These are phyloP conservation scores for Parietaria judaica DNA, from an alignment of 306 rosid species.

Conservation along the genomic window DNA sequence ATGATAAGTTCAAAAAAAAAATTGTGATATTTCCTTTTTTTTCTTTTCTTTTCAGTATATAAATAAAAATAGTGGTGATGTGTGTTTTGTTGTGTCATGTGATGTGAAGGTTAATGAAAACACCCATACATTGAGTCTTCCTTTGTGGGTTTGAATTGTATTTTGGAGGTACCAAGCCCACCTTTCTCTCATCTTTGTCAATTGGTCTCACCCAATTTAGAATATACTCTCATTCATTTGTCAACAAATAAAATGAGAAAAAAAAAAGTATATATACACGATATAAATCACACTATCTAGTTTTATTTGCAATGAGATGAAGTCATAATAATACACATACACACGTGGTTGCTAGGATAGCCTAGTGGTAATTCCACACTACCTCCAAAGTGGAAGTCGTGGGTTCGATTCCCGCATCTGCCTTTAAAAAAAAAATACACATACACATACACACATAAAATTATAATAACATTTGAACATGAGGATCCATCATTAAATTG, in stretches of 20 bases:
- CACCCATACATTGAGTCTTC: slow-evolving; percentile 5
- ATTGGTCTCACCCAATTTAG: slow-evolving; percentile 36
- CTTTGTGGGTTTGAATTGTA: neutral
- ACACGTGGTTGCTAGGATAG: too few species aligned
- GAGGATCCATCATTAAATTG: too few species aligned
- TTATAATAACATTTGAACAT: too few species aligned
- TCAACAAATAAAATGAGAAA: neutral
- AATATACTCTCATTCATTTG: neutral
- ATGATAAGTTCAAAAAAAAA: too few species aligned
- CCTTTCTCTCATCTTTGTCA: slow-evolving; percentile 19
- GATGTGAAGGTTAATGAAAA: slow-evolving; percentile 5
- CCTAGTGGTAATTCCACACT: too few species aligned
- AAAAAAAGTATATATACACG: neutral
- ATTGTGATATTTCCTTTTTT: neutral
- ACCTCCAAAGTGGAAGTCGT: too few species aligned
- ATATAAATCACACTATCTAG: too few species aligned
- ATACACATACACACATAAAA: too few species aligned
- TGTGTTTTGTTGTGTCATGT: slow-evolving; percentile 10
- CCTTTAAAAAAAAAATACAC: too few species aligned
- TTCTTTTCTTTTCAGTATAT: slow-evolving; percentile 12
- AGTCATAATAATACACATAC: too few species aligned
- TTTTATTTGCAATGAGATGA: too few species aligned
- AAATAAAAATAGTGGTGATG: slow-evolving; percentile 17
- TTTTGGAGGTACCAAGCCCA: slow-evolving; percentile 18
- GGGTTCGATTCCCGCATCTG: too few species aligned